Evolutionary conservation across 306 rosid genomes (phyloP).

Genomic region (Sicyos baderoa): DNA sequence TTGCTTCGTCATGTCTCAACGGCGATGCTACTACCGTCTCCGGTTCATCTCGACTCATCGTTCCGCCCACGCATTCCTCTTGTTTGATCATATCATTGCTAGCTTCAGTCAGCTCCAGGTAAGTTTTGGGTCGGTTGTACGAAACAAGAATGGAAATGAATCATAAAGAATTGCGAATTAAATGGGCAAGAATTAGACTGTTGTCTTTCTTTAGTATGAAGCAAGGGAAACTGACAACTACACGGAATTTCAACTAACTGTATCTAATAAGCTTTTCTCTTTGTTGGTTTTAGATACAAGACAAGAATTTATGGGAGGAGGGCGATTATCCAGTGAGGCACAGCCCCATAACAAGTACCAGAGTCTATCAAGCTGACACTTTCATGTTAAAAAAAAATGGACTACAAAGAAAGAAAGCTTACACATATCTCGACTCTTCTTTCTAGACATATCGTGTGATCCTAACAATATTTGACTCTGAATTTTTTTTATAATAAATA

Average conservation of each 20-base stretch:
- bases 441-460: too few species aligned
- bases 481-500: too few species aligned
- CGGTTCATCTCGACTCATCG: not conserved
- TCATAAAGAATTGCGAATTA: not conserved
- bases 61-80: not conserved
- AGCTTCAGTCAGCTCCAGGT: not conserved
- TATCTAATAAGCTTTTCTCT: constrained; percentile 7
- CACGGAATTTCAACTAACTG: constrained; percentile 13
- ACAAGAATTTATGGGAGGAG: constrained; percentile 9
- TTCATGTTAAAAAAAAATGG: not conserved
- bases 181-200: constrained; percentile 8
- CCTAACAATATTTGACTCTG: not conserved
- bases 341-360: not conserved
- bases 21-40: not conserved
- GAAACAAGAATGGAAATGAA: not conserved
- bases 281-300: constrained; percentile 1
- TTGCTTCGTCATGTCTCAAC: not conserved
- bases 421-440: too few species aligned
- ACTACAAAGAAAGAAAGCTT: not conserved
- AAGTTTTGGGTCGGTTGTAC: not conserved
- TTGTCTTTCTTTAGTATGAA: constrained; percentile 14
- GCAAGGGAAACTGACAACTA: constrained; percentile 19
- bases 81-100: constrained; percentile 11
- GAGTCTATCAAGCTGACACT: not conserved
- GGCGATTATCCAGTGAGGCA: constrained; percentile 11